phyloP scores from a whole-genome alignment of 352 stramenopile species.

The Pythium monospermum region DNA sequence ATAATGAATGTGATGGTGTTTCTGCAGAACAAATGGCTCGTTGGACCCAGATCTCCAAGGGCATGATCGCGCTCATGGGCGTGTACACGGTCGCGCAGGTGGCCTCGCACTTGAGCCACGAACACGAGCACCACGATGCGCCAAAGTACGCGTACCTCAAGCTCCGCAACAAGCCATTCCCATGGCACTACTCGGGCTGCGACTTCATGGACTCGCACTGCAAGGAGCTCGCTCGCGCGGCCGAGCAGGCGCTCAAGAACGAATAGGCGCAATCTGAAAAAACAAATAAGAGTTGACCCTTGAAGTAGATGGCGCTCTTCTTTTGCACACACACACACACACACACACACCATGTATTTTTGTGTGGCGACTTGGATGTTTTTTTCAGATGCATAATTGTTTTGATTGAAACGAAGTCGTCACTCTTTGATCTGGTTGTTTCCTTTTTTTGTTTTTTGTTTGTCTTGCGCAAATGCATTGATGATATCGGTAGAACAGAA shows the following conservation, averaged over 20 bases:
- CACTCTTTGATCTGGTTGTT: too few relatives aligned
- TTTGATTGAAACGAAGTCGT: too few relatives aligned
- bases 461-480: too few relatives aligned
- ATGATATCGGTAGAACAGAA: too few relatives aligned
- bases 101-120: conserved; percentile 32
- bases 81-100: conserved; percentile 57
- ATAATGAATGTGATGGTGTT: neutral
- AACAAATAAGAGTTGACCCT: too few relatives aligned
- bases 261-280: too few relatives aligned
- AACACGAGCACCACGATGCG: conserved; percentile 56
- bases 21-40: conserved; percentile 71
- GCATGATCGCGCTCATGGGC: conserved; percentile 63
- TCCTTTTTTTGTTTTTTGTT: too few relatives aligned
- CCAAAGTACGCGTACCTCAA: conserved; percentile 81
- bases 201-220: conserved; percentile 76
- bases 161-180: conserved; percentile 85
- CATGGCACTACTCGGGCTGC: conserved; percentile 75
- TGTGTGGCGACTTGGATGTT: too few relatives aligned
- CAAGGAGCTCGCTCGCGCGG: conserved; percentile 54
- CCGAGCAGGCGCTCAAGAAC: conserved; percentile 56
- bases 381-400: too few relatives aligned
- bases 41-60: conserved; percentile 85
- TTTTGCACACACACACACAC: too few relatives aligned
- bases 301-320: too few relatives aligned
- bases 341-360: too few relatives aligned